These are phyloP conservation scores for Dothistroma pini DNA, from an alignment of 2,329 filamentous ascomycete genomes.

Conservation along the genomic window DNA sequence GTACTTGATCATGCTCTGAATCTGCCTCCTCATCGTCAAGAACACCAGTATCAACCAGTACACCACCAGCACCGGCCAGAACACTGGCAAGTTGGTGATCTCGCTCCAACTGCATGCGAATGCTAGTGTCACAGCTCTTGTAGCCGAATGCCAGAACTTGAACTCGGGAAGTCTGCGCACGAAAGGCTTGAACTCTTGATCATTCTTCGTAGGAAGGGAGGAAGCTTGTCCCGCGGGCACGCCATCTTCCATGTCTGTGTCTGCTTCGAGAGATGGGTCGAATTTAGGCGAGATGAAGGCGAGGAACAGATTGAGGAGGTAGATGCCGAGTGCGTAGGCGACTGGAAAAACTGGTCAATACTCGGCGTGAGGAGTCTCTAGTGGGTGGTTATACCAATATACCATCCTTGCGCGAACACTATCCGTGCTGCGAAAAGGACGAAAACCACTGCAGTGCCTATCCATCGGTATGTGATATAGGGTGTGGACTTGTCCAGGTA, in stretches of 20 bases:
- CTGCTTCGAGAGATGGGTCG: constrained; percentile 91
- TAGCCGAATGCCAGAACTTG: constrained; percentile 99
- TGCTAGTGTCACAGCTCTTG: constrained; percentile 74
- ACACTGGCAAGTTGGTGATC: constrained; percentile 94
- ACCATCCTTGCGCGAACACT: constrained; percentile 93
- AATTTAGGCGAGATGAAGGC: constrained; percentile 98
- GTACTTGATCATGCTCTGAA: constrained; percentile 99
- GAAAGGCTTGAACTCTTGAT: constrained; percentile 97
- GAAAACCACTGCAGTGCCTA: constrained; percentile 72
- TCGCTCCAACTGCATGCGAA: constrained; percentile 91
- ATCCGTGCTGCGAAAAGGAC: constrained; percentile 84
- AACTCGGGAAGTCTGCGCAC: constrained; percentile 95
- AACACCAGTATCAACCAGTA: constrained; percentile 98
- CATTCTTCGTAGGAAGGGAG: constrained; percentile 85
- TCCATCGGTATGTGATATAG: constrained; percentile 84
- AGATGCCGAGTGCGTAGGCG: constrained; percentile 96
- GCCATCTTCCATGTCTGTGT: constrained; percentile 96
- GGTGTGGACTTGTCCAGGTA: constrained; percentile 93
- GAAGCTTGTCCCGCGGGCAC: constrained; percentile 54
- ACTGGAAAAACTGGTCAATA: constrained; percentile 52
- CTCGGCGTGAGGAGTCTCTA: neutral
- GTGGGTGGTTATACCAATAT: constrained; percentile 67
- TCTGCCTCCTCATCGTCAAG: constrained; percentile 97
- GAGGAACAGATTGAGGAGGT: constrained; percentile 98
- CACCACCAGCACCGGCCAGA: constrained; percentile 97